Base-by-base conservation (phyloP, 495 filamentous ascomycete species). In the Penicillium dipodomyicola region DNA sequence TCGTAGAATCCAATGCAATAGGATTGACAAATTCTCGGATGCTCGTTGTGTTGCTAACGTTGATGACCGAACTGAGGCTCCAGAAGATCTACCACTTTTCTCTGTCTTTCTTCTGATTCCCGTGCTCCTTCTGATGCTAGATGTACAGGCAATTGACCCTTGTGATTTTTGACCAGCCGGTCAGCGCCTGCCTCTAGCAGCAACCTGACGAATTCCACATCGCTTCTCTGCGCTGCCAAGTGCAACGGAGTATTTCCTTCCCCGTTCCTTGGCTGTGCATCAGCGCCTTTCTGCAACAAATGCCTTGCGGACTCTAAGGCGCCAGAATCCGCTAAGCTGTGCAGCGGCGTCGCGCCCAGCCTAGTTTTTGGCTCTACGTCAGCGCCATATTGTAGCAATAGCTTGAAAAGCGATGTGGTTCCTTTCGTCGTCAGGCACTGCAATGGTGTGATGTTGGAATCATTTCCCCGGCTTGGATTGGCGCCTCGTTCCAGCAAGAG, bases 211-310 rank as follows among this genome's bases (percentile, higher is more conserved):
- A 54, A 35, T 25, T 17, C 42, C 15, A n/a, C 20, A 19, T 19
- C 19, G 14, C 25, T 25, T 17, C 23, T 35, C 20, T n/a, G 15
- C 30, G 22, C 43, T 29, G 42, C 52, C 5, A 47, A 3, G 35
- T 54, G 52, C 15, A 54, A 20, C 12, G 52, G 52, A 2, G 52
- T 54, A 54, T 47, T 19, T 11, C 52, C 52, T 3, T 46, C 33
- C 0, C 3, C 5, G 1, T 54, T 33, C n/a, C 11, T 35, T 19
- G 42, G 30, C 23, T 54, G 52, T n/a, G 20, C 43, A 54, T 35
- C 22, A 35, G 19, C 33, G 4, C 52, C 52, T 9, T 10, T 17
- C 7, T 20, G 6, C 32, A 54, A 25, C 43, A 54, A 54, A 19
- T 29, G 14, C 22, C 7, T 35, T 10, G 32, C 43, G 1, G 32